Conservation (phyloP, 1,284 basidiomycete genomes). For the Tylopilus orsonianus region DNA sequence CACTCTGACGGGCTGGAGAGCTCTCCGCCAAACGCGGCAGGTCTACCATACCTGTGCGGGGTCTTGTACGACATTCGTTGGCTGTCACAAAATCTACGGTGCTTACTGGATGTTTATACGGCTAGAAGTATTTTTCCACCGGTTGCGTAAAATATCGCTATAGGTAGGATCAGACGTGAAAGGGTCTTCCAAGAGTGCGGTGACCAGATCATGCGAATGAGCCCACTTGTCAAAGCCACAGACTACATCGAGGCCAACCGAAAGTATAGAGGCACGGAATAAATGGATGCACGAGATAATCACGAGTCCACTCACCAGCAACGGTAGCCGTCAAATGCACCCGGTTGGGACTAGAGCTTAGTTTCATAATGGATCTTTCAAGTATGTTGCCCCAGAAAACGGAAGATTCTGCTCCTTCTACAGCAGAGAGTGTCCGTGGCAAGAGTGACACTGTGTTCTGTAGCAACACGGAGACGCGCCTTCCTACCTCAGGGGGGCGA, state of each 20-base stretch:
- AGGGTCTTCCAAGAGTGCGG: conserved; percentile 67
- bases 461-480: conserved; percentile 33
- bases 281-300: conserved; percentile 4
- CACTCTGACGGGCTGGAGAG: conserved; percentile 48
- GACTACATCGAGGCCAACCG: conserved; percentile 38
- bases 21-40: conserved; percentile 16
- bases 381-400: conserved; percentile 44
- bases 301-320: conserved; percentile 41
- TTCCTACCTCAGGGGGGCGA: too few species aligned
- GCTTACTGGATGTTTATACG: conserved; percentile 45
- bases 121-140: conserved; percentile 41
- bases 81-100: conserved; percentile 12
- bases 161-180: conserved; percentile 50
- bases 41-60: conserved; percentile 25
- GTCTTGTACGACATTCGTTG: not conserved
- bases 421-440: conserved; percentile 37
- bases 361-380: conserved; percentile 34
- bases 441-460: conserved; percentile 43
- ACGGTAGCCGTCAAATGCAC: conserved; percentile 39
- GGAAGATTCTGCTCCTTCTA: conserved; percentile 23
- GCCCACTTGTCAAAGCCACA: conserved; percentile 54
- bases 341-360: conserved; percentile 27
- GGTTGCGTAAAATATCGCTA: conserved; percentile 41
- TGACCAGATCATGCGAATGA: conserved; percentile 55
- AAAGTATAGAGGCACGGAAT: not conserved